These are phyloP conservation scores for Magnaporthales sp. DNA, from an alignment of 2,329 filamentous ascomycete genomes.

Conservation along the genomic window DNA sequence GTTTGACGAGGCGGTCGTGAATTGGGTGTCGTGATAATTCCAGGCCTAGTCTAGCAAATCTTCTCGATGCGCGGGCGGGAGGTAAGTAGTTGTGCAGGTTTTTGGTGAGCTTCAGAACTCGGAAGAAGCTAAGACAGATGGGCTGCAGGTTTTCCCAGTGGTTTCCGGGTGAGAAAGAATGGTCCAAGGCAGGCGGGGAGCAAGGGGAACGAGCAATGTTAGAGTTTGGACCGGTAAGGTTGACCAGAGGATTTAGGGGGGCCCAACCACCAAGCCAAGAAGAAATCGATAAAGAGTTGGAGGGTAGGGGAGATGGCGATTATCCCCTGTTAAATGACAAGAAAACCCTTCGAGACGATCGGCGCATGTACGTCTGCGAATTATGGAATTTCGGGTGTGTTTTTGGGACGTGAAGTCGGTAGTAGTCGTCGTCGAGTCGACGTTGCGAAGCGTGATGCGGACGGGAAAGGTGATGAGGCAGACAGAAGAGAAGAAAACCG, in stretches of 20 bases:
- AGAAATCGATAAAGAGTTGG: not conserved
- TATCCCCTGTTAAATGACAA: not conserved
- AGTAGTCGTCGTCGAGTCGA: not conserved
- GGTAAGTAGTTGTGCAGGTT: not conserved
- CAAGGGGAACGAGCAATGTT: not conserved
- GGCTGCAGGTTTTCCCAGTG: not conserved
- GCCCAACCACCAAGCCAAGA: not conserved
- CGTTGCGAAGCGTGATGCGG: not conserved
- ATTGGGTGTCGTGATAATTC: not conserved
- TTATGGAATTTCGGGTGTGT: not conserved
- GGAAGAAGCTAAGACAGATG: not conserved
- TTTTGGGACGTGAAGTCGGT: not conserved
- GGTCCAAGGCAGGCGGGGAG: not conserved
- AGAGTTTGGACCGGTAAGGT: not conserved
- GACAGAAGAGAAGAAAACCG: not conserved
- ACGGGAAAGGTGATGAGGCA: conserved; percentile 4
- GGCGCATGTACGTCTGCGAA: not conserved
- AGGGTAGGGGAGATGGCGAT: not conserved
- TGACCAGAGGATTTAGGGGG: not conserved
- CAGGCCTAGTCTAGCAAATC: not conserved
- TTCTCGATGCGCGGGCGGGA: not conserved
- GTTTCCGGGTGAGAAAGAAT: not conserved
- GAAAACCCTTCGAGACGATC: not conserved
- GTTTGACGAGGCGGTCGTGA: not conserved
- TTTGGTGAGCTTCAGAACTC: not conserved